Base-by-base conservation (phyloP, 192 early-diverging fungal species). In the Podila epigama region DNA sequence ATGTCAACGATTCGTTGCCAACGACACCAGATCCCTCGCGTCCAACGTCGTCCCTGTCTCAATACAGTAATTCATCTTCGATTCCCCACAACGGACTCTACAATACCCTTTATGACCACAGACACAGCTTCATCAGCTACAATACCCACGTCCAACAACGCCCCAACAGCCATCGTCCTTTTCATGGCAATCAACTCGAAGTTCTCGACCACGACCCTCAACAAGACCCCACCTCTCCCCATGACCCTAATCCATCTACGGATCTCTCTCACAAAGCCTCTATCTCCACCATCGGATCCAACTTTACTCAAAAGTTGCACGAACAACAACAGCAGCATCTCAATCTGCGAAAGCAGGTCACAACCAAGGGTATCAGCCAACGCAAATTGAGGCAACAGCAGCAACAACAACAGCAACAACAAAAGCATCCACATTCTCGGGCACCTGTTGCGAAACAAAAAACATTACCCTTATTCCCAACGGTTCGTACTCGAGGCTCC, bases 401-500 rank as follows among this genome's bases (percentile, higher is more conserved):
- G 32, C 28, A 57, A 16, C 55, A 36, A 20, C 54, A 57, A 18
- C n/a, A 28, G 27, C 25, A 53, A 53, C 51, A 53, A 53, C 51
- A 22, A 32, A 29, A 34, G 33, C 55, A 57, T n/a, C 55, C 32
- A n/a, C 11, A 22, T 18, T 22, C 44, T 18, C n/a, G 44, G 44
- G 25, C 44, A 7, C 44, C 44, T 5, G 44, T 48, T 7, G 44
- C 44, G 44, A 48, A 68, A 41, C 67, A 68, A 15, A 52, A 42
- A 50, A 31, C 60, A 12, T 22, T 77, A 20, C 73, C 60, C 0
- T 40, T 77, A 29, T 77, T 77, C 40, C 73, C 73, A 4, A 77
- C 73, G 1, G 51, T 61, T 15, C 58, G 73, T 27, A 77, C 73
- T 0, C 54, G 73, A 42, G 73, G 73, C 2, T 16, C 60, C 10